Conservation (phyloP, 805 yeast species). For the Ogataea saltuana region DNA sequence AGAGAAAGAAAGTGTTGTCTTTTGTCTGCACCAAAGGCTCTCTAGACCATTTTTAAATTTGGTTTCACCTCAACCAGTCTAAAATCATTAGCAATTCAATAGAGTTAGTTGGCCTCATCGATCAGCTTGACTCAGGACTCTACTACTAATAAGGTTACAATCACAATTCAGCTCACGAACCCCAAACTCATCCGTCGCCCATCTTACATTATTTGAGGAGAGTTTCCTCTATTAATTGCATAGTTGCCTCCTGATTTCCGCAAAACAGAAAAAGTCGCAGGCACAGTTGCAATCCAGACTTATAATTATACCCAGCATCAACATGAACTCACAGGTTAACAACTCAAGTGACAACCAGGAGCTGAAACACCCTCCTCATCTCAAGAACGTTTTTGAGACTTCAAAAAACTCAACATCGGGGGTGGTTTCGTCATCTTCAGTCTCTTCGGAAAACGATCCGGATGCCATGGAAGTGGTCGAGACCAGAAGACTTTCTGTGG, state of each 20-base stretch:
- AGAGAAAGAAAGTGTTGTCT: background rate
- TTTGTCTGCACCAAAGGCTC: background rate
- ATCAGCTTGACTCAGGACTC: constrained; percentile 2
- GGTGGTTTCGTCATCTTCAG: constrained; percentile 11
- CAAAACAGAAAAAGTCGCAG: background rate
- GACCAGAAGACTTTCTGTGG: constrained; percentile 32
- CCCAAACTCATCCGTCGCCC: too few species aligned
- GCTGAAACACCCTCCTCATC: constrained; percentile 30
- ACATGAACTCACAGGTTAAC: constrained; percentile 42
- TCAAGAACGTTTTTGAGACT: constrained; percentile 37
- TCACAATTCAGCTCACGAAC: too few species aligned
- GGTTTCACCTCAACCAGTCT: background rate
- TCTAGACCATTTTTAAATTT: too few species aligned
- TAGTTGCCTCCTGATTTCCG: too few species aligned
- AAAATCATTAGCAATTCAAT: too few species aligned
- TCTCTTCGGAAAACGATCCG: constrained; percentile 12
- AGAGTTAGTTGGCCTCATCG: too few species aligned
- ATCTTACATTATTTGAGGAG: too few species aligned
- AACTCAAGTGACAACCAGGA: constrained; percentile 42
- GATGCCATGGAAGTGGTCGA: constrained; percentile 29
- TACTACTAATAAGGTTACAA: too few species aligned
- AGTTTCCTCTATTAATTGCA: too few species aligned
- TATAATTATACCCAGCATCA: constrained; percentile 13
- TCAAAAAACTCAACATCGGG: constrained; percentile 22
- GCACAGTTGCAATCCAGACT: too few species aligned